Evolutionary conservation across 768 basidiomycete genomes (phyloP).

Genomic region (Amylocystis lapponica): DNA sequence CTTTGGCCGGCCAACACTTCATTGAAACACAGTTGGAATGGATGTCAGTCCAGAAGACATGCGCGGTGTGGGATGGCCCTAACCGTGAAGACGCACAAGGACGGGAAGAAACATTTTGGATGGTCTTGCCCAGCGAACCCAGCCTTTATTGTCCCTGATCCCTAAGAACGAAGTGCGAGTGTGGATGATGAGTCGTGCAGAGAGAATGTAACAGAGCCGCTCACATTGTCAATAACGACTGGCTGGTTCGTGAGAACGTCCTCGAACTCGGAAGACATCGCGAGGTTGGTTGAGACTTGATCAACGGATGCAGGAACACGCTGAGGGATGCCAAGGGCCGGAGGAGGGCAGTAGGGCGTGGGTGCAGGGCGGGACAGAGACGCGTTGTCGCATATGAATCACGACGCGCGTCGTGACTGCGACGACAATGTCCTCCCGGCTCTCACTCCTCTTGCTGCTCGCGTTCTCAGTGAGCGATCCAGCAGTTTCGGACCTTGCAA

Average conservation of each 20-base stretch:
- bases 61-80: slow-evolving; percentile 15
- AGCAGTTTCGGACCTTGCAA: background rate
- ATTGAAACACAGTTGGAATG: slow-evolving; percentile 3
- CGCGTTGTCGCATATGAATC: background rate
- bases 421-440: slow-evolving; percentile 14
- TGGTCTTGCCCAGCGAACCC: slow-evolving; percentile 99
- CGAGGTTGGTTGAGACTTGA: too few relatives aligned
- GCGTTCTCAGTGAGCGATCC: slow-evolving; percentile 18
- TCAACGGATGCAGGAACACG: background rate
- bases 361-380: background rate
- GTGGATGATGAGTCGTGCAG: slow-evolving; percentile 19
- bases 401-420: slow-evolving; percentile 5
- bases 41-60: slow-evolving; percentile 6
- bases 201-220: slow-evolving; percentile 23
- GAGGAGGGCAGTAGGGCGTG: slow-evolving; percentile 1
- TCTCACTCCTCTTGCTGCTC: slow-evolving; percentile 14
- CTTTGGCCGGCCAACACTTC: slow-evolving; percentile 92
- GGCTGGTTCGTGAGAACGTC: slow-evolving; percentile 97
- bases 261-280: slow-evolving; percentile 84
- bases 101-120: slow-evolving; percentile 99
- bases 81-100: slow-evolving; percentile 73
- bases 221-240: slow-evolving; percentile 96
- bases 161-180: slow-evolving; percentile 43
- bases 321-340: background rate
- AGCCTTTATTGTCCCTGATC: slow-evolving; percentile 97